Base-by-base conservation (phyloP, 495 filamentous ascomycete species). In the Physcia stellaris region DNA sequence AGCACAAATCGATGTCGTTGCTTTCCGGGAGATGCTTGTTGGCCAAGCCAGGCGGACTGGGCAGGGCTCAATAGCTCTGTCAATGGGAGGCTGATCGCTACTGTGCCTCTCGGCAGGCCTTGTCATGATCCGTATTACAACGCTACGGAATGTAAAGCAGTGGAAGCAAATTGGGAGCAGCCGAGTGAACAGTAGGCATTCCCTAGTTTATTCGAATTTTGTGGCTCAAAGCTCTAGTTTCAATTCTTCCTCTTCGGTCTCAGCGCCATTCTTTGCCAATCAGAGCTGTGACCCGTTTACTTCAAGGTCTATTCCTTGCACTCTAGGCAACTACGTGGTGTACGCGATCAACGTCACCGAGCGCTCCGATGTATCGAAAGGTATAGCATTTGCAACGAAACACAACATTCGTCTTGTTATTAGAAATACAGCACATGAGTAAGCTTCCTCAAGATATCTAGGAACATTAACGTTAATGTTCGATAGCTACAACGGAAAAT, bases 381-480 rank as follows among this genome's bases (percentile, higher is more conserved):
- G 62, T 4, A 47, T 80, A n/a, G 54, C 59, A 16, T 79, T 77
- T 34, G 70, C 71, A 7, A 40, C 41, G 4, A 39, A 60, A n/a
- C 54, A 68, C 39, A 70, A 67, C 44, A 52, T 77, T 15, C 64
- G 66, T 6, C 48, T 75, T 6, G 52, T 67, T 17, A 60, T 77
- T 27, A 70, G 67, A n/a, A 77, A 77, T 48, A 74, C 70, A 0
- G 70, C 70, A 5, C 73, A 77, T 38, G 71, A 75, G 31, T 38
- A 38, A 28, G 6, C 28, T 13, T 4, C 6, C 33, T 28, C 0
- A 53, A 55, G 15, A 42, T 45, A 4, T 30, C 24, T 15, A 33
- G 26, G 9, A 9, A 12, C 17, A 21, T 35, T 21, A 10, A n/a
- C n/a, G n/a, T 2, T 35, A 21, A 35, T 12, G 6, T 2, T 7